Evolutionary conservation across 2,329 filamentous ascomycete species (phyloP).

Genomic region (Ascochyta rabiei): DNA sequence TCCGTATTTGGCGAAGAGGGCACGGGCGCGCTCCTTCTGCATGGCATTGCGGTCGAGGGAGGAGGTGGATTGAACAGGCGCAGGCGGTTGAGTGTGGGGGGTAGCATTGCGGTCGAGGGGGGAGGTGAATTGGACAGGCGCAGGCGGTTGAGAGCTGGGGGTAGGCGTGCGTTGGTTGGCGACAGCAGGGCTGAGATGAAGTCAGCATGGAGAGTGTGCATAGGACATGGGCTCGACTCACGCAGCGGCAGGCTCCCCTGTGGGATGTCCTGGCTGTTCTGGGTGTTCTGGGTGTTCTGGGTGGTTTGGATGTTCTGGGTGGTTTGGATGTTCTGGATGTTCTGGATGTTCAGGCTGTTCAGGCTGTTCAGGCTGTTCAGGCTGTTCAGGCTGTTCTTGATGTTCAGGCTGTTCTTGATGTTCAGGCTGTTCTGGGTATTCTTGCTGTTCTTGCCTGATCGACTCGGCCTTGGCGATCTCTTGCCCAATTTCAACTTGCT

Average conservation of each 20-base stretch:
- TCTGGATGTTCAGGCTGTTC: too few species aligned
- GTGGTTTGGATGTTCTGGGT: too few species aligned
- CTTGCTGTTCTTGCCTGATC: not conserved
- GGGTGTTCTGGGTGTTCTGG: too few species aligned
- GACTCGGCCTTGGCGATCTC: constrained; percentile 6
- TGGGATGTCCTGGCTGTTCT: not conserved
- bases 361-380: too few species aligned
- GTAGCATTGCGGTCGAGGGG: constrained; percentile 36
- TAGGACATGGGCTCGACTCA: constrained; percentile 1
- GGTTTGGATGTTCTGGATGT: too few species aligned
- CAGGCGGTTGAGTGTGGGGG: constrained; percentile 1
- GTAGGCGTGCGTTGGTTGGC: constrained; percentile 4
- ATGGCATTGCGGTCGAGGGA: constrained; percentile 41
- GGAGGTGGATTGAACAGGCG: constrained; percentile 11
- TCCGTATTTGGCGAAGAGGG: constrained; percentile 52
- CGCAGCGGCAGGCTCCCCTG: constrained; percentile 3
- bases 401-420: too few species aligned
- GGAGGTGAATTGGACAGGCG: constrained; percentile 11
- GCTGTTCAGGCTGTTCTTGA: too few species aligned
- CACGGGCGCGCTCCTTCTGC: constrained; percentile 48
- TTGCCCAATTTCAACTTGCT: constrained; percentile 4
- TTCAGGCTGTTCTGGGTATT: too few species aligned
- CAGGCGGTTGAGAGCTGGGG: constrained; percentile 2
- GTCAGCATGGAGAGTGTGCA: not conserved
- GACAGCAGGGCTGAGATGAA: not conserved